Evolutionary conservation across 805 yeast species (phyloP).

Genomic region (Sugiyamaella valdiviana): DNA sequence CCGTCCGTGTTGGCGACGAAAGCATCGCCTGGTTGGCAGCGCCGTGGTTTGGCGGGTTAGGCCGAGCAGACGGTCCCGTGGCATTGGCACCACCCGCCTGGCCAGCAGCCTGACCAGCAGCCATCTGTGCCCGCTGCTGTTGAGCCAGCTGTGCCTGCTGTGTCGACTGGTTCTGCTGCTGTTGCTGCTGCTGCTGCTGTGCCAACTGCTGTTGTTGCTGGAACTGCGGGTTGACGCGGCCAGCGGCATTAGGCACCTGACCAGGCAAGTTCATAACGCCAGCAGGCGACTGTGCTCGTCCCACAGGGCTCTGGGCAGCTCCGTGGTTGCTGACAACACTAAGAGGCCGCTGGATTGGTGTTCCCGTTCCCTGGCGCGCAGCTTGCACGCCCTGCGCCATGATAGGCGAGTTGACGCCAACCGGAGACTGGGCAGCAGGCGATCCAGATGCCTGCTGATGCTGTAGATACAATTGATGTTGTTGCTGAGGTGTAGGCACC

Average conservation of each 20-base stretch:
- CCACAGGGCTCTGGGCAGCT: background rate
- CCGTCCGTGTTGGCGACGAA: slow-evolving; percentile 25
- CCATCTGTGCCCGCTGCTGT: slow-evolving; percentile 12
- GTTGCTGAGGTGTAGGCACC: slow-evolving; percentile 7
- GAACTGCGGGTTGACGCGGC: slow-evolving; percentile 10
- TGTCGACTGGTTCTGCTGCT: slow-evolving; percentile 1
- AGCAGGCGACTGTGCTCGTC: slow-evolving; percentile 2
- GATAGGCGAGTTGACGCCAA: background rate
- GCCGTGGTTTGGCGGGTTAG: slow-evolving; percentile 34
- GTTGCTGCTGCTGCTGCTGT: slow-evolving; percentile 16
- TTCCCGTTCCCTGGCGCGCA: background rate
- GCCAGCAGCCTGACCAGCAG: slow-evolving; percentile 2
- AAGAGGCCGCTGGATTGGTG: slow-evolving; percentile 3
- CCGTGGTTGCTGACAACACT: slow-evolving; percentile 4
- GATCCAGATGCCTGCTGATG: slow-evolving; percentile 7
- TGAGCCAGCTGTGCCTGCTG: slow-evolving; percentile 6
- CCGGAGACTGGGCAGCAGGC: background rate
- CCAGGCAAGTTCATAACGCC: background rate
- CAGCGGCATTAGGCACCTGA: slow-evolving; percentile 1
- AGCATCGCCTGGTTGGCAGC: slow-evolving; percentile 32
- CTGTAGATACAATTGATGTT: slow-evolving; percentile 8
- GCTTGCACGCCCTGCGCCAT: background rate
- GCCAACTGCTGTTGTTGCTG: background rate
- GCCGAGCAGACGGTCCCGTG: slow-evolving; percentile 27
- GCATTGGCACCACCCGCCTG: slow-evolving; percentile 1